Conservation (phyloP, 148 eudicot species). For the Chenopodium quinoa region DNA sequence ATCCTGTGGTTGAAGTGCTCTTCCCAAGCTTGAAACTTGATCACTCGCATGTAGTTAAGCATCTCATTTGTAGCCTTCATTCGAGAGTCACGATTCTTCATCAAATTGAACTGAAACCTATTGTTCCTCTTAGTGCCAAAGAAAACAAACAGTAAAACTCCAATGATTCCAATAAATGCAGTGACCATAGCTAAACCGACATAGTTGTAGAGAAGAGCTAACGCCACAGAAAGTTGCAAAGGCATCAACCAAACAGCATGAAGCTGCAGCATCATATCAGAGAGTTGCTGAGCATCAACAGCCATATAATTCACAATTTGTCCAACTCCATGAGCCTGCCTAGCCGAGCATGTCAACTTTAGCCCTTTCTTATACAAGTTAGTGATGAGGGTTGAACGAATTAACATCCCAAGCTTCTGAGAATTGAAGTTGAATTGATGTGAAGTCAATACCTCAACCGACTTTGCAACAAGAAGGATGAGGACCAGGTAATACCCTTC, state of each 20-base stretch:
- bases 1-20: conserved; percentile 74
- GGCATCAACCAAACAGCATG: conserved; percentile 91
- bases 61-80: conserved; percentile 95
- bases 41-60: conserved; percentile 93
- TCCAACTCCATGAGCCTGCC: conserved; percentile 88
- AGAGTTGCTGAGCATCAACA: conserved; percentile 92
- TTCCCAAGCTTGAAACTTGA: conserved; percentile 98
- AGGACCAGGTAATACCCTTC: conserved; percentile 81
- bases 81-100: conserved; percentile 68
- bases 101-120: conserved; percentile 51
- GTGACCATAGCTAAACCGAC: conserved; percentile 54
- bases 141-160: conserved; percentile 50
- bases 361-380: conserved; percentile 86
- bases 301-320: conserved; percentile 96
- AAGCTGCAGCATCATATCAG: conserved; percentile 89
- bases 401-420: conserved; percentile 78
- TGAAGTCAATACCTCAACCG: conserved; percentile 63
- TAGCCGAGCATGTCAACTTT: conserved; percentile 69
- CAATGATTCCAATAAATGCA: conserved; percentile 48
- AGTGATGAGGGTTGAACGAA: conserved; percentile 70
- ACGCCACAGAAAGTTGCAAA: conserved; percentile 58
- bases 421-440: conserved; percentile 88
- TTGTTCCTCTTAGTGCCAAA: conserved; percentile 57
- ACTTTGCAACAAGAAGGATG: conserved; percentile 61
- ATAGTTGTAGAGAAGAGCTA: conserved; percentile 51